Base-by-base conservation (phyloP, 164 flowering plant species). In the Magnolia kwangsiensis region DNA sequence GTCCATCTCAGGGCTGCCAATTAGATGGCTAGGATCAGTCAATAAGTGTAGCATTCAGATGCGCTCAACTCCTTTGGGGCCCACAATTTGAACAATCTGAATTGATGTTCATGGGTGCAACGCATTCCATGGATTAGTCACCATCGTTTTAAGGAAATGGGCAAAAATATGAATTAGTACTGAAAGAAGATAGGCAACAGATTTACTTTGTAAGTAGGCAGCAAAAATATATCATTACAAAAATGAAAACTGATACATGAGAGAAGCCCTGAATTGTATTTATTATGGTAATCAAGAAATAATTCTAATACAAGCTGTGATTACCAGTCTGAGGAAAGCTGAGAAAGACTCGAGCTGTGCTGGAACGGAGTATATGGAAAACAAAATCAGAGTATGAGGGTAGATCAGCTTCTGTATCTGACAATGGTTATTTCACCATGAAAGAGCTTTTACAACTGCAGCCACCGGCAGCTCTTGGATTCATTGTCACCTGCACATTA, bases 361-460 rank as follows among this genome's bases (percentile, higher is more conserved):
- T 4, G 19, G 7, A 61, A 18, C 16, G 50, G 70, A 63, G 61
- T 50, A 63, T 73, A 5, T 24, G 27, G 8, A n/a, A 24, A 19
- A 5, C 19, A 16, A 31, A 73, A 20, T 63, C 7, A 63, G 45
- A 37, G 45, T 72, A 55, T 20, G 63, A 61, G 63, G 51, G 63
- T n/a, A 72, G 74, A 67, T 11, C 8, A 23, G 19, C 18, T n/a
- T 61, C 14, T 71, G 11, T 37, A 21, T 67, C 7, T 63, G 16
- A 4, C 4, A 66, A 1, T 23, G 81, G 79, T 79, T 83, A 83
- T 79, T 90, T 88, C 78, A 89, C 96, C 94, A 89, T 90, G 83
- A 94, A 94, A 51, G 97, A 94, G 83, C 92, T 94, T 84, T 94
- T 91, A 83, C 97, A 94, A 83, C 97, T 91, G 82, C 97, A 94